Evolutionary conservation across 768 basidiomycete species (phyloP), one percentile per base, ranked within the genome.

Genomic region (Thelephora aurantiotincta): DNA sequence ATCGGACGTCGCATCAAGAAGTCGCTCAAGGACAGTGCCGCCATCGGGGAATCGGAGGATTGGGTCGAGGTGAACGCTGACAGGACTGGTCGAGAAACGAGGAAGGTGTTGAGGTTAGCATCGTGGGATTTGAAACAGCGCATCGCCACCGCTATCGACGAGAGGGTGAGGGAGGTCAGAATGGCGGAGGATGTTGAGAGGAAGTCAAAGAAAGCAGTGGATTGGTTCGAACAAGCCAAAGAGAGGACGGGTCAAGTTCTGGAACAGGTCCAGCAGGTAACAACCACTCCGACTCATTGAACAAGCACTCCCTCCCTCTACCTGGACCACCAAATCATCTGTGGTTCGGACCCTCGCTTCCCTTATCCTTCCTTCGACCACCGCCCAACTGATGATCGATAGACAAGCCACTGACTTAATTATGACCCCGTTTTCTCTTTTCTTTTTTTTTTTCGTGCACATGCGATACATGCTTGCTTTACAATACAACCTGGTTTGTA

Each of bases 61-160:
- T 91, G 81, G 57, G 72, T 82, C 26, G 75, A 80, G 48, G 69
- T 65, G 2, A 82, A 97, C 58, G 72, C 76, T 2, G 71, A 68
- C 37, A 71, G 94, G 18, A 73, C 97, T 35, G 68, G 78, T 46
- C 70, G 78, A 34, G 94, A 98, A 72, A 87, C 90, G 19, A 75
- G 94, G 56, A 97, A 97, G 68, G 94, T 99, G 42, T 67, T 99
- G 50, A 72, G 93, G 43, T 63, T 91, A 26, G 93, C 87, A 16
- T 80, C 84, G 18, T 97, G 89, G 89, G 93, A 97, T 62, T 59
- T 93, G 51, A 74, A 74, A 55, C 85, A 88, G 64, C 74, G 82
- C 37, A 94, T 91, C 70, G 72, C 77, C 48, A 68, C 65, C 2
- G 83, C 87, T 14, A 75, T 91, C 70, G 91, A 98, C 55, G 80